A percentile compares a stretch with the other conserved stretches of the same genome.
phyloP scores from a whole-genome alignment of 805 yeast genomes.

The Candida dajiaensis region DNA sequence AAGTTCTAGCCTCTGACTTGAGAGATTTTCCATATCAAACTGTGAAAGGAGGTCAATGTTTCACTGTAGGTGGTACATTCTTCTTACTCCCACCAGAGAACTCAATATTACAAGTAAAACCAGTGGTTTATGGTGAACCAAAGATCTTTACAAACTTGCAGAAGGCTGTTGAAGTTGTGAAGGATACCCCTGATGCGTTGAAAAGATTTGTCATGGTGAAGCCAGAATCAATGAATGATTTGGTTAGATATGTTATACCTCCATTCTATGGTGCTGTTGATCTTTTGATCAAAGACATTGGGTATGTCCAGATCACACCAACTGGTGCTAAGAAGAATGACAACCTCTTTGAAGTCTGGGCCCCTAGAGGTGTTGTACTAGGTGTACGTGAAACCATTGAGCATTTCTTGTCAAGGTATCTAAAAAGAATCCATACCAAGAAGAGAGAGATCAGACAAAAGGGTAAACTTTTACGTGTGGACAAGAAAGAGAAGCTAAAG shows the following conservation, averaged over 20 bases:
- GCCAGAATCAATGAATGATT: slow-evolving; percentile 25
- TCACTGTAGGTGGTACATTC: slow-evolving; percentile 57
- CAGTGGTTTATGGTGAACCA: slow-evolving; percentile 34
- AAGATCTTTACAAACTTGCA: slow-evolving; percentile 25
- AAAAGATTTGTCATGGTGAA: slow-evolving; percentile 24
- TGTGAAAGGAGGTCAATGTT: slow-evolving; percentile 38
- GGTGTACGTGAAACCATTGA: slow-evolving; percentile 49
- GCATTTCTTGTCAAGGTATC: slow-evolving; percentile 28
- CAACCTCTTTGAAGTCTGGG: slow-evolving; percentile 41
- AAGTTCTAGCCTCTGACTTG: slow-evolving; percentile 25
- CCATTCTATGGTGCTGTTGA: slow-evolving; percentile 69
- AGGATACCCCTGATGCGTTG: slow-evolving; percentile 23
- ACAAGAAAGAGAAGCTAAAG: slow-evolving; percentile 11
- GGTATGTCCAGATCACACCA: slow-evolving; percentile 54
- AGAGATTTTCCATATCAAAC: slow-evolving; percentile 27
- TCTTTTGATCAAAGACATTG: slow-evolving; percentile 58
- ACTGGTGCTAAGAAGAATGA: slow-evolving; percentile 39
- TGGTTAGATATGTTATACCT: slow-evolving; percentile 50
- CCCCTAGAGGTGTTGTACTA: slow-evolving; percentile 50
- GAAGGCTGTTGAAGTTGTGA: slow-evolving; percentile 27
- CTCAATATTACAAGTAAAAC: slow-evolving; percentile 42
- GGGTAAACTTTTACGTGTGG: slow-evolving; percentile 6
- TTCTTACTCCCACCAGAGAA: slow-evolving; percentile 49
- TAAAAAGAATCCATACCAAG: slow-evolving; percentile 25
- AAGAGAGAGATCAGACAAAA: slow-evolving; percentile 18